Conservation (phyloP, 179 eudicot species). For the Spinacia oleracea region DNA sequence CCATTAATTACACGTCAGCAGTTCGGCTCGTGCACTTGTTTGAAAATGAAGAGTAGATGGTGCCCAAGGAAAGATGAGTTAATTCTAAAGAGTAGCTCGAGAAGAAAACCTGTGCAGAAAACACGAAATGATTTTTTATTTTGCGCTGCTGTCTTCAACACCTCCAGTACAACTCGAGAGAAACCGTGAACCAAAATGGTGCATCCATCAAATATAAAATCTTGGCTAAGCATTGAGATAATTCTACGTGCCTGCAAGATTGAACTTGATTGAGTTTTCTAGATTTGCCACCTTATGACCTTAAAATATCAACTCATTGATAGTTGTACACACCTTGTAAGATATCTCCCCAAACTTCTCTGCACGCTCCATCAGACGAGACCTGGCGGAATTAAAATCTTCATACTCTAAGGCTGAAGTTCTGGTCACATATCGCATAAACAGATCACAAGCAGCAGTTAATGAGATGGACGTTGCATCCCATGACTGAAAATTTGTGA, state of each 20-base stretch:
- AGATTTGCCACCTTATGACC: neutral
- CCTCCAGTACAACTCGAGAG: slow-evolving; percentile 86
- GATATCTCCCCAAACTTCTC: slow-evolving; percentile 98
- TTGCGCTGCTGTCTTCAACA: slow-evolving; percentile 78
- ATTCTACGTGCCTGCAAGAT: slow-evolving; percentile 77
- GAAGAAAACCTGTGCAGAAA: slow-evolving; percentile 78
- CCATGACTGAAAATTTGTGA: slow-evolving; percentile 66
- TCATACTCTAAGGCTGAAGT: slow-evolving; percentile 94
- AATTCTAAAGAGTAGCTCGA: neutral
- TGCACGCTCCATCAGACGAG: slow-evolving; percentile 95
- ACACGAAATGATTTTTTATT: slow-evolving; percentile 81
- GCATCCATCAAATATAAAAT: slow-evolving; percentile 90
- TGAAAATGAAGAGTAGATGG: neutral
- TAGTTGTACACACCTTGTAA: slow-evolving; percentile 58
- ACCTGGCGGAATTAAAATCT: slow-evolving; percentile 86
- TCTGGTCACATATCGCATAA: slow-evolving; percentile 93
- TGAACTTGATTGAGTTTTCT: slow-evolving; percentile 12
- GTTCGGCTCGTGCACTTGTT: neutral
- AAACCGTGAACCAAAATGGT: slow-evolving; percentile 96
- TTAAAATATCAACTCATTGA: neutral
- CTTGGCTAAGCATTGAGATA: slow-evolving; percentile 94
- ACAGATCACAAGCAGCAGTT: slow-evolving; percentile 96
- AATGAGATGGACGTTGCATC: slow-evolving; percentile 95
- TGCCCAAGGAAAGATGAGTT: neutral
- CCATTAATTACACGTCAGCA: neutral